A percentile compares a stretch with the other conserved stretches of the same genome.
These are phyloP conservation scores for Xylaria sp. DNA, from an alignment of 2,329 filamentous ascomycete genomes.

Conservation along the genomic window DNA sequence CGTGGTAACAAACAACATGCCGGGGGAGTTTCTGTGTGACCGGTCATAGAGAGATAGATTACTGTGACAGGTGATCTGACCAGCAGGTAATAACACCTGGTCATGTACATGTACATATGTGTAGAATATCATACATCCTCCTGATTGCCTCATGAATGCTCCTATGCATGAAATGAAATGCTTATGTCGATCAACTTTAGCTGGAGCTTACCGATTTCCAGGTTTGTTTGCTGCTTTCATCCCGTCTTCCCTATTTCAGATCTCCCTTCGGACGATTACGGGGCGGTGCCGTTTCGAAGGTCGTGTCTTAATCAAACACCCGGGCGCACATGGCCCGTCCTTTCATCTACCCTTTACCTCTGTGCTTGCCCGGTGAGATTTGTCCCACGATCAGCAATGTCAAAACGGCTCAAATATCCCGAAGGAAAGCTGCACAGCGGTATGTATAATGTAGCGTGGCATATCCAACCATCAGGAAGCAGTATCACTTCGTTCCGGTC, in stretches of 20 bases:
- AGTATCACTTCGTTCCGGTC: background rate
- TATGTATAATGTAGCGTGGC: too few species aligned
- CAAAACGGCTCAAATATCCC: too few species aligned
- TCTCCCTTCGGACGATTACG: background rate
- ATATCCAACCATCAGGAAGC: background rate
- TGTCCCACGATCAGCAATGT: background rate
- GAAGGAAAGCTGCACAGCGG: too few species aligned
- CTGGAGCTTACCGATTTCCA: background rate
- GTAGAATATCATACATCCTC: constrained; percentile 37
- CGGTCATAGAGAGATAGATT: background rate
- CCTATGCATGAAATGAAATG: constrained; percentile 4
- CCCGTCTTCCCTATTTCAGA: background rate
- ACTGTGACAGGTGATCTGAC: background rate
- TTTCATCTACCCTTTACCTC: background rate
- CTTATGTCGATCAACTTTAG: background rate
- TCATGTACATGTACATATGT: constrained; percentile 39
- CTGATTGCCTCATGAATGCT: constrained; percentile 17
- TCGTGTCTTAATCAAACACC: background rate
- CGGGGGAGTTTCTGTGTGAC: background rate
- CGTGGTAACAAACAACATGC: constrained; percentile 74
- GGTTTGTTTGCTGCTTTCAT: background rate
- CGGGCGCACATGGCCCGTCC: background rate
- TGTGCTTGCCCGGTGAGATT: background rate
- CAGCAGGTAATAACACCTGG: background rate
- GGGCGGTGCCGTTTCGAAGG: background rate